Conservation (phyloP, 73 alveolate species). For the Tetrahymena thermophila region DNA sequence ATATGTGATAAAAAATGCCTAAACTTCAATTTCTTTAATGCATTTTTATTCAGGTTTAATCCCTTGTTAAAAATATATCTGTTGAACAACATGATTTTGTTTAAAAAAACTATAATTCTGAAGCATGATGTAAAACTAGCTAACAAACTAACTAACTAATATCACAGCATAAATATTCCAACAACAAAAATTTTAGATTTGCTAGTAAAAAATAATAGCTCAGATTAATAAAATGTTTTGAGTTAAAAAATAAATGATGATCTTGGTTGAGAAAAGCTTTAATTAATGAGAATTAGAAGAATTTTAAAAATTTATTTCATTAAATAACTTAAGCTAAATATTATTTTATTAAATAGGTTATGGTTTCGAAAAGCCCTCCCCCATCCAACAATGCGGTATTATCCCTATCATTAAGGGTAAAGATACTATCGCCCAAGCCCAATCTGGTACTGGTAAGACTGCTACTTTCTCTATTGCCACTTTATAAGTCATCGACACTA, state of each 20-base stretch:
- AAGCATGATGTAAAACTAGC: not conserved
- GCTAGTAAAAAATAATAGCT: not conserved
- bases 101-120: not conserved
- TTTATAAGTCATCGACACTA: slow-evolving; percentile 75
- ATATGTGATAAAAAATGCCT: not conserved
- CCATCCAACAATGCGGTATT: slow-evolving; percentile 91
- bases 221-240: not conserved
- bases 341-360: slow-evolving; percentile 31
- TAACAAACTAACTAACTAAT: too few species aligned
- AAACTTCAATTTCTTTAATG: not conserved
- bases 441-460: slow-evolving; percentile 94
- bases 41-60: not conserved
- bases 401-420: slow-evolving; percentile 90
- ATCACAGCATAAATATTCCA: not conserved
- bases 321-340: not conserved
- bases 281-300: not conserved
- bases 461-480: slow-evolving; percentile 87
- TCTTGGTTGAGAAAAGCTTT: not conserved
- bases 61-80: not conserved
- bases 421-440: slow-evolving; percentile 93
- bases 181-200: too few species aligned
- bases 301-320: not conserved
- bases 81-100: not conserved
- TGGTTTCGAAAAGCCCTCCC: slow-evolving; percentile 95
- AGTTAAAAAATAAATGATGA: too few species aligned